phyloP scores from a whole-genome alignment of 1,284 basidiomycete genomes.

The Fomitopsis pinicola region DNA sequence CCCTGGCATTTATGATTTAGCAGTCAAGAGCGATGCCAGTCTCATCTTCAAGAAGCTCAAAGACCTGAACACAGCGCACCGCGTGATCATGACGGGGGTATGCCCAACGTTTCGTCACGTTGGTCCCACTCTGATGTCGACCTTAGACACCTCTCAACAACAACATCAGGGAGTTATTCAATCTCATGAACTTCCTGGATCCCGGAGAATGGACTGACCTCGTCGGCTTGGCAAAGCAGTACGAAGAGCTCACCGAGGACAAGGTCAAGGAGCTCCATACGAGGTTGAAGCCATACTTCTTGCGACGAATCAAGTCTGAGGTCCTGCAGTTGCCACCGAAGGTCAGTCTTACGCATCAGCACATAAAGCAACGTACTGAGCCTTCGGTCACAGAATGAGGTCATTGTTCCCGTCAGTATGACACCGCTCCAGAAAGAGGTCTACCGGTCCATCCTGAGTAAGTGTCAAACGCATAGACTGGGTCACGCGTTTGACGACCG shows the following conservation, averaged over 20 bases:
- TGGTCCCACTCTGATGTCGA: conserved; percentile 3
- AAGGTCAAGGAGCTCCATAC: conserved; percentile 76
- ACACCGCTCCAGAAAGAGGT: conserved; percentile 86
- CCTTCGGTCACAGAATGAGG: conserved; percentile 60
- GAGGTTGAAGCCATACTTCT: conserved; percentile 83
- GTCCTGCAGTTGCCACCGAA: conserved; percentile 91
- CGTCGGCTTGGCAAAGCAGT: conserved; percentile 64
- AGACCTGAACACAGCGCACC: conserved; percentile 75
- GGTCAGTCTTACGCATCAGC: conserved; percentile 37
- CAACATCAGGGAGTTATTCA: conserved; percentile 93
- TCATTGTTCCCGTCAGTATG: conserved; percentile 92
- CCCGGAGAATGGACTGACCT: conserved; percentile 72
- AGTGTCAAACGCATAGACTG: conserved; percentile 10
- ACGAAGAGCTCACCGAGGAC: conserved; percentile 75
- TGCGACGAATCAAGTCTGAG: conserved; percentile 90
- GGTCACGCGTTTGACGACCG: neutral
- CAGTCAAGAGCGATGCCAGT: conserved; percentile 80
- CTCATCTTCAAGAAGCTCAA: conserved; percentile 83
- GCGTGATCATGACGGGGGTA: conserved; percentile 89
- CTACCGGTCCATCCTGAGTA: conserved; percentile 81
- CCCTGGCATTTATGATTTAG: neutral
- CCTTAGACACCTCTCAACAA: conserved; percentile 91
- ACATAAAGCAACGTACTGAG: conserved; percentile 6
- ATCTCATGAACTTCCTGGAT: conserved; percentile 92
- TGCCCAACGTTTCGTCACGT: conserved; percentile 9